Base-by-base conservation (phyloP, 176 grass and related monocot genomes). In the Ampelocalamus luodianensis region DNA sequence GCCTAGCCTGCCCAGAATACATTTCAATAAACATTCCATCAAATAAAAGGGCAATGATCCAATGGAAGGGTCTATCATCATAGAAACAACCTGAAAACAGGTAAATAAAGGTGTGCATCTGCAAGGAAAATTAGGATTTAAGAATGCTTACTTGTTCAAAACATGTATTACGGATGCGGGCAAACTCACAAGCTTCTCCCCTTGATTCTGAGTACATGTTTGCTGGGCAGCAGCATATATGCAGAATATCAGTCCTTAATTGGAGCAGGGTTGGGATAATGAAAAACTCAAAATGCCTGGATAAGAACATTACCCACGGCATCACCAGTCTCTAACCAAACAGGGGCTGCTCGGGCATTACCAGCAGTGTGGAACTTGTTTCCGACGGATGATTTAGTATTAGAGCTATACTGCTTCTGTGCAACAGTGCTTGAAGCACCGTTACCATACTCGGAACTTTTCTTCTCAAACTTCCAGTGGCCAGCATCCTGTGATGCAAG, bases 281-380 rank as follows among this genome's bases (percentile, higher is more conserved):
- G 51, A 20, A 39, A 10, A 18, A 34, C 69, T 32, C 34, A 44
- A 61, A 66, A 70, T n/a, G 65, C 60, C 22, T n/a, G 49, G 20
- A 82, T 27, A 75, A 79, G 66, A 84, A 69, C 80, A 89, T 77
- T 90, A 92, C 91, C 91, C 45, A 85, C 76, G 76, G 87, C 75
- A 54, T 89, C 87, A 24, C 90, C 87, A 72, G 87, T 92, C 51
- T 92, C 87, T 49, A 92, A 80, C 87, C 90, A 89, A 67, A 85
- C 29, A 8, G 87, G 87, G 77, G 87, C 48, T 69, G 72, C 23
- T 14, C 37, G 77, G 65, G 46, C 46, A 29, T 65, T 39, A 46
- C 20, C 44, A 73, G 56, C 58, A 60, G 64, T 59, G 49, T 56
- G 72, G 48, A 88, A 82, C 77, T 87, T 93, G 83, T 89, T 88